phyloP scores from a whole-genome alignment of 169 alveolate species.

The Plasmodium gonderi region DNA sequence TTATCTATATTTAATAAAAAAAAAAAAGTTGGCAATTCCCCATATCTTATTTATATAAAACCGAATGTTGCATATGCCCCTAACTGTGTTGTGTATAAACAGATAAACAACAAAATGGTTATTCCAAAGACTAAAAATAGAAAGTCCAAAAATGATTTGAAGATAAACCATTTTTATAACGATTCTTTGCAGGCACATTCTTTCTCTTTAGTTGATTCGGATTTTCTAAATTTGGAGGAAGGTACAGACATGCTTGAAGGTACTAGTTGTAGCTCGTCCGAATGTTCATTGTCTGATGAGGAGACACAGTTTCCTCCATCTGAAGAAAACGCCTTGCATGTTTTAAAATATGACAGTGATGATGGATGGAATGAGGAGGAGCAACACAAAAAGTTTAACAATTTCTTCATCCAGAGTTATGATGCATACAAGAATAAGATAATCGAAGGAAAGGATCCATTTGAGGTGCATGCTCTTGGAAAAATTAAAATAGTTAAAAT shows the following conservation, averaged over 20 bases:
- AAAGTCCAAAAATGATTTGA: neutral
- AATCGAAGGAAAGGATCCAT: slow-evolving; percentile 72
- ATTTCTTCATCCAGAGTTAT: slow-evolving; percentile 68
- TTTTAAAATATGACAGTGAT: neutral
- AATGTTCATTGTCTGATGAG: neutral
- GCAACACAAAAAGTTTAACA: slow-evolving; percentile 7
- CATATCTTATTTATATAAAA: slow-evolving; percentile 41
- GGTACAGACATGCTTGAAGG: neutral
- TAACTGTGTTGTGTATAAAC: slow-evolving; percentile 48
- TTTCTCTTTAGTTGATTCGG: neutral
- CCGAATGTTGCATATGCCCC: slow-evolving; percentile 42
- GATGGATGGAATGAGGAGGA: slow-evolving; percentile 11
- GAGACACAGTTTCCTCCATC: neutral
- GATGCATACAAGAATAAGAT: slow-evolving; percentile 73
- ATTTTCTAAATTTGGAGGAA: neutral
- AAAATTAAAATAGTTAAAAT: slow-evolving; percentile 75
- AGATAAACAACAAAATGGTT: neutral
- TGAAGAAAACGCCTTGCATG: neutral
- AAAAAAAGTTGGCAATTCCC: slow-evolving; percentile 40
- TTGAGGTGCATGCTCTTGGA: slow-evolving; percentile 76
- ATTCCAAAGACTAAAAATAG: neutral
- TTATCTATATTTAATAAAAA: slow-evolving; percentile 49
- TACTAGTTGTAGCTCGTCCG: neutral
- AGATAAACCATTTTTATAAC: neutral
- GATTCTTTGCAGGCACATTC: neutral